These are phyloP conservation scores for Tylopilus felleus DNA, from an alignment of 768 basidiomycete species.

Conservation along the genomic window DNA sequence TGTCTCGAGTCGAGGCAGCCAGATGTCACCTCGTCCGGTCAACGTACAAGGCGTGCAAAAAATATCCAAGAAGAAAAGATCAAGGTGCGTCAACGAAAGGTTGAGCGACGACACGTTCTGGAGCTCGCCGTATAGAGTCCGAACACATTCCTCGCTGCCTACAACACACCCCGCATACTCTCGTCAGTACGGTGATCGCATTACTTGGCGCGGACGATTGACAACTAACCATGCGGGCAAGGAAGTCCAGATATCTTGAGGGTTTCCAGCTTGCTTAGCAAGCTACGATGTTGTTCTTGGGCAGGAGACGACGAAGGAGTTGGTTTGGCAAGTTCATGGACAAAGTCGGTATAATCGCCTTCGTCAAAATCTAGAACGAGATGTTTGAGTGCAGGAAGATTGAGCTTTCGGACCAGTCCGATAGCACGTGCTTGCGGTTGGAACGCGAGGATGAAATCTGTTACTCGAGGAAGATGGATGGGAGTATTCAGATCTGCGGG, in stretches of 20 bases:
- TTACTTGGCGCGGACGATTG: too few species aligned
- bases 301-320: neutral
- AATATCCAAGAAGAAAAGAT: conserved; percentile 25
- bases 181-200: too few species aligned
- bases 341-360: neutral
- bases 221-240: too few species aligned
- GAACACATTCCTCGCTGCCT: neutral
- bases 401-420: neutral
- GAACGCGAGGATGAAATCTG: neutral
- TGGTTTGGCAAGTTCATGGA: neutral
- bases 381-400: neutral
- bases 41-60: conserved; percentile 6
- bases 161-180: too few species aligned
- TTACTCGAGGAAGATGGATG: neutral
- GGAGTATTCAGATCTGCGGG: neutral
- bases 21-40: conserved; percentile 12
- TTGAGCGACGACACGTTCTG: neutral
- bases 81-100: conserved; percentile 32
- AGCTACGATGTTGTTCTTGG: neutral
- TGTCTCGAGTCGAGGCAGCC: conserved; percentile 50
- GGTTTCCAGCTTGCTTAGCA: neutral
- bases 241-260: neutral
- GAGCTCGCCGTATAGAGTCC: neutral
- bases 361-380: neutral
- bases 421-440: neutral